phyloP scores from a whole-genome alignment of 2,329 filamentous ascomycete genomes.

The Metarhizium sp. region DNA sequence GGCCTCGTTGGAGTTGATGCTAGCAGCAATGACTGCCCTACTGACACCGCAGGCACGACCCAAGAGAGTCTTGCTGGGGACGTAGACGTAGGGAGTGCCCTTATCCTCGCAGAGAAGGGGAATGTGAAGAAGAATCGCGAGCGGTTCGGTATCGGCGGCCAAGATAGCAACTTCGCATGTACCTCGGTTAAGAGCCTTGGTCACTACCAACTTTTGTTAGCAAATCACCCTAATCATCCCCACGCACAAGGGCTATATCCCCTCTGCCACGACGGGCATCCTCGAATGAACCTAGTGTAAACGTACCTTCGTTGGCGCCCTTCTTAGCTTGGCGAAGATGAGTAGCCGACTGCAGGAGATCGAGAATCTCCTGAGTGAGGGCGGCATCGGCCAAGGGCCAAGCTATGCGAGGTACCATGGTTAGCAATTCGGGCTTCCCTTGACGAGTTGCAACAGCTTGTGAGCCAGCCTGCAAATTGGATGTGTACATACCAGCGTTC shows the following conservation, averaged over 20 bases:
- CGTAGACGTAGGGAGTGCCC: constrained; percentile 56
- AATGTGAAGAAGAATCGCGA: constrained; percentile 82
- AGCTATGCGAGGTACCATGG: constrained; percentile 29
- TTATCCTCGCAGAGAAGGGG: constrained; percentile 83
- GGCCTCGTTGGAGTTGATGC: constrained; percentile 87
- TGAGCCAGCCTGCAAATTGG: neutral
- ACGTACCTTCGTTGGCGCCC: constrained; percentile 65
- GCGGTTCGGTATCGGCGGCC: constrained; percentile 76
- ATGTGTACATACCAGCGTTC: constrained; percentile 12
- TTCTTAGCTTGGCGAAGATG: constrained; percentile 69
- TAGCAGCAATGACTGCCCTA: constrained; percentile 75
- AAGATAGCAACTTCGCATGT: constrained; percentile 84
- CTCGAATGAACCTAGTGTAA: neutral
- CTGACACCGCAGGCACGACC: constrained; percentile 85
- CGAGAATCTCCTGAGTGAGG: constrained; percentile 73
- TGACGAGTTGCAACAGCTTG: neutral
- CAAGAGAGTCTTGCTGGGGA: constrained; percentile 72
- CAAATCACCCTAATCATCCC: neutral
- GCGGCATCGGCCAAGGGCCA: constrained; percentile 66
- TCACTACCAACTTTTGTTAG: constrained; percentile 28
- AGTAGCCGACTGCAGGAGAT: constrained; percentile 67
- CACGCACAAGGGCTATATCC: neutral
- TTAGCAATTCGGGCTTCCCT: neutral
- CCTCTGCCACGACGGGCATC: neutral
- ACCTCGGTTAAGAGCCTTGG: constrained; percentile 85